Evolutionary conservation across 768 basidiomycete species (phyloP).

Genomic region (Tricholomella constricta): DNA sequence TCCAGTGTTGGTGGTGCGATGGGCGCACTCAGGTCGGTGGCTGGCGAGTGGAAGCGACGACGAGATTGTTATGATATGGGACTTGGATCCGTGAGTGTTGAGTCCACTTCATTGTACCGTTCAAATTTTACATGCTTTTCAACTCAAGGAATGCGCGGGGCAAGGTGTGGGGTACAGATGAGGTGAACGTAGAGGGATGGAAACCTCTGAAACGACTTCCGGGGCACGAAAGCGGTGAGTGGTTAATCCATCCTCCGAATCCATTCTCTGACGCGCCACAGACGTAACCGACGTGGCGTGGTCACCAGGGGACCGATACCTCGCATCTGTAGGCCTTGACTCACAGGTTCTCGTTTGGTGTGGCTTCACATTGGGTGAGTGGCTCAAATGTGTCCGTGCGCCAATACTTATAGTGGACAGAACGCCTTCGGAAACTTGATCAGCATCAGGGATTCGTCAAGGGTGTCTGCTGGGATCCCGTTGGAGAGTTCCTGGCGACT

Average conservation of each 20-base stretch:
- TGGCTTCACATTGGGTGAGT: constrained; percentile 80
- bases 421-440: constrained; percentile 80
- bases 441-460: constrained; percentile 97
- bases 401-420: constrained; percentile 40
- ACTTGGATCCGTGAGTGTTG: constrained; percentile 84
- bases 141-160: constrained; percentile 68
- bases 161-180: constrained; percentile 92
- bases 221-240: constrained; percentile 91
- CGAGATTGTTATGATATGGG: constrained; percentile 95
- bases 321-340: constrained; percentile 94
- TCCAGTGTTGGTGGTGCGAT: constrained; percentile 86
- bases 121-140: constrained; percentile 5
- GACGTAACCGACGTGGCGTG: constrained; percentile 96
- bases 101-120: background rate
- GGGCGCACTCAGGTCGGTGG: constrained; percentile 93
- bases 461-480: constrained; percentile 98
- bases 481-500: constrained; percentile 96
- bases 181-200: constrained; percentile 97
- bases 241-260: background rate
- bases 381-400: constrained; percentile 20
- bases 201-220: constrained; percentile 89
- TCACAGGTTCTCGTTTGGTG: constrained; percentile 93
- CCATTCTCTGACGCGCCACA: constrained; percentile 29
- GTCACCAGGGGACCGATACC: constrained; percentile 89
- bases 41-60: constrained; percentile 97